Evolutionary conservation across 2,329 filamentous ascomycete species (phyloP).

Genomic region (Pseudocercospora musae): DNA sequence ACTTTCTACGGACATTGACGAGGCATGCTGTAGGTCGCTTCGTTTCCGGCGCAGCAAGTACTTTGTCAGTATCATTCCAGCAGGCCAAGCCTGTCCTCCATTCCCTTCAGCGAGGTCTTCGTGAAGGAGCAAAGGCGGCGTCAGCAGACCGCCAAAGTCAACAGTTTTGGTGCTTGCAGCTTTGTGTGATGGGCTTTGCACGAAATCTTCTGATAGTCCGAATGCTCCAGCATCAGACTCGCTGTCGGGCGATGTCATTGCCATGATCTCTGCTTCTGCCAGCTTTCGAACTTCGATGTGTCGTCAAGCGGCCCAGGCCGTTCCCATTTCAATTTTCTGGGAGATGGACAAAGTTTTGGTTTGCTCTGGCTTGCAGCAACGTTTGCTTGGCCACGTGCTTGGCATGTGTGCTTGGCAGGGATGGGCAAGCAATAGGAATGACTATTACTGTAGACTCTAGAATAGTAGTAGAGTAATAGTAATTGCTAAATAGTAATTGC

Average conservation of each 20-base stretch:
- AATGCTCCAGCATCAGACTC: conserved; percentile 24
- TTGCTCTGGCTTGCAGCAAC: neutral
- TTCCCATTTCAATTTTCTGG: neutral
- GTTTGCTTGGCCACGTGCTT: conserved; percentile 2
- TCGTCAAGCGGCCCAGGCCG: neutral
- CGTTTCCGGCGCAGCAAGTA: conserved; percentile 77
- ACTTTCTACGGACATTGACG: conserved; percentile 63
- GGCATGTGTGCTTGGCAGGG: conserved; percentile 7
- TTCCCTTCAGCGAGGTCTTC: conserved; percentile 87
- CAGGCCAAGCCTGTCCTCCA: conserved; percentile 91
- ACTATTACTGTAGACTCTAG: no score
- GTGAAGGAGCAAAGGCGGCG: conserved; percentile 67
- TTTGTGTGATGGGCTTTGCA: conserved; percentile 53
- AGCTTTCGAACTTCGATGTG: neutral
- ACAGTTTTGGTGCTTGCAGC: conserved; percentile 50
- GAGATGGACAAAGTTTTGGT: conserved; percentile 1
- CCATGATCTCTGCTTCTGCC: neutral
- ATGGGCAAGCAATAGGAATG: no score
- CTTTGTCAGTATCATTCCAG: conserved; percentile 80
- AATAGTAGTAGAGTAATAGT: no score
- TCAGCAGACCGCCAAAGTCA: conserved; percentile 71
- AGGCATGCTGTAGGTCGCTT: conserved; percentile 60
- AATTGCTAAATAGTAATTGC: no score
- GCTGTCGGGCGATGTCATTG: conserved; percentile 9
- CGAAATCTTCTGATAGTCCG: conserved; percentile 53